Evolutionary conservation across 495 filamentous ascomycete species (phyloP).

Genomic region (Peziza echinospora): DNA sequence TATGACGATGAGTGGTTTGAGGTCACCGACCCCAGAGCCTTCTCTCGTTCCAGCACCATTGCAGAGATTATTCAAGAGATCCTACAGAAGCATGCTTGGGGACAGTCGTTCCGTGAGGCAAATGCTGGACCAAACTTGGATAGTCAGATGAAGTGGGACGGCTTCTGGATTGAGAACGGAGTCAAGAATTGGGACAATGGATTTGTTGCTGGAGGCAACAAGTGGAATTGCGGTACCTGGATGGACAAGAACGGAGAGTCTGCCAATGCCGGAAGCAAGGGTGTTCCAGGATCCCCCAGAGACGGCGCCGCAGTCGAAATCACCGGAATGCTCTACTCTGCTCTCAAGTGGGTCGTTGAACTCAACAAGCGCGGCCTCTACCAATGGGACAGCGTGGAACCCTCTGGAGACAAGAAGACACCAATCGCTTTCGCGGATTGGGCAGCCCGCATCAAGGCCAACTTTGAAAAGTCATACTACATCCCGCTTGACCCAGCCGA

Average conservation of each 20-base stretch:
- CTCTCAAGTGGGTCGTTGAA: conserved; percentile 52
- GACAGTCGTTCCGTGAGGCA: conserved; percentile 79
- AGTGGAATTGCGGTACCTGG: conserved; percentile 94
- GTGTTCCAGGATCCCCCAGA: conserved; percentile 75
- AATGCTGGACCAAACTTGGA: conserved; percentile 78
- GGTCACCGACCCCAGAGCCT: conserved; percentile 58
- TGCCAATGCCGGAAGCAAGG: conserved; percentile 71
- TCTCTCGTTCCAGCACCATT: conserved; percentile 58
- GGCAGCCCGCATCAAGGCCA: conserved; percentile 58
- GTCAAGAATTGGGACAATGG: conserved; percentile 84
- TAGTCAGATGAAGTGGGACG: conserved; percentile 77
- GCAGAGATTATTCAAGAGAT: conserved; percentile 84
- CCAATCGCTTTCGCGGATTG: conserved; percentile 54
- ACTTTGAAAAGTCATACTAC: conserved; percentile 81
- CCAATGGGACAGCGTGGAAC: conserved; percentile 46
- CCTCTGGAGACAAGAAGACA: conserved; percentile 25
- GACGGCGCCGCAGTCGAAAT: conserved; percentile 94
- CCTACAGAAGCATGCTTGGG: conserved; percentile 70
- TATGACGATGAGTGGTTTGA: conserved; percentile 89
- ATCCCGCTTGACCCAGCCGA: conserved; percentile 46
- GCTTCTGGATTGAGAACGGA: conserved; percentile 57
- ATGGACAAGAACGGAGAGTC: conserved; percentile 99
- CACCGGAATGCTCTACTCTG: conserved; percentile 75
- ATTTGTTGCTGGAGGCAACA: conserved; percentile 81
- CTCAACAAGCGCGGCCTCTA: conserved; percentile 47